Evolutionary conservation across 2,329 filamentous ascomycete genomes (phyloP).

Genomic region (Colletotrichum sp.): DNA sequence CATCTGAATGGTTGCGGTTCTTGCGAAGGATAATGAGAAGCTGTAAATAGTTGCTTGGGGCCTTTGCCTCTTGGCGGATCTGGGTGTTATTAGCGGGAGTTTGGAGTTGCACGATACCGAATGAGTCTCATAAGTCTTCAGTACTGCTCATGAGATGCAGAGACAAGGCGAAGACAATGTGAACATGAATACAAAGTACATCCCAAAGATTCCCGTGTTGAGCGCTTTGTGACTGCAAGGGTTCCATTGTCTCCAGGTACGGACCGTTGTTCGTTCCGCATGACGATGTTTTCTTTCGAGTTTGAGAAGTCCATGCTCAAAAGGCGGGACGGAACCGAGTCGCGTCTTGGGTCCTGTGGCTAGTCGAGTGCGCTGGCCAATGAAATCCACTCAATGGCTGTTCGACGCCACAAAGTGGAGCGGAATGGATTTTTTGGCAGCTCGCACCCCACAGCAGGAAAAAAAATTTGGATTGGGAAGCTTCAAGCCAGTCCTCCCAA

Average conservation of each 20-base stretch:
- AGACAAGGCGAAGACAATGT: background rate
- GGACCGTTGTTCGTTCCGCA: background rate
- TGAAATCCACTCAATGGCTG: conserved; percentile 3
- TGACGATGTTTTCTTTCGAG: background rate
- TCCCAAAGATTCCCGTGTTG: background rate
- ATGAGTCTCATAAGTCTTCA: background rate
- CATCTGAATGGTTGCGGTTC: background rate
- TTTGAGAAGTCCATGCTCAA: background rate
- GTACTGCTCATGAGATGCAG: background rate
- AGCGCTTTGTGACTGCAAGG: background rate
- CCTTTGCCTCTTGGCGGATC: background rate
- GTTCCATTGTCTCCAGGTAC: background rate
- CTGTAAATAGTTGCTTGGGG: background rate
- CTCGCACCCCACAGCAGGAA: conserved; percentile 24
- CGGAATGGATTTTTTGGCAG: conserved; percentile 9
- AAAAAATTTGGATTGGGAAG: conserved; percentile 28
- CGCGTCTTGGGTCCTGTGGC: conserved; percentile 18
- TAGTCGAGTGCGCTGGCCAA: background rate
- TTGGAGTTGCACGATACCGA: background rate
- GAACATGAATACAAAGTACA: background rate
- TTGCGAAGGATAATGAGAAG: background rate
- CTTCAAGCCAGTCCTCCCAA: conserved; percentile 22
- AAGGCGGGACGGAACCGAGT: conserved; percentile 10
- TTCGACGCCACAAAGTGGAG: conserved; percentile 6
- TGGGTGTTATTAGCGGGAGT: conserved; percentile 18